Percentiles rank a stretch among this genome's conserved stretches.
Conservation (phyloP, 768 basidiomycete genomes). For the Leccinellum albellum region DNA sequence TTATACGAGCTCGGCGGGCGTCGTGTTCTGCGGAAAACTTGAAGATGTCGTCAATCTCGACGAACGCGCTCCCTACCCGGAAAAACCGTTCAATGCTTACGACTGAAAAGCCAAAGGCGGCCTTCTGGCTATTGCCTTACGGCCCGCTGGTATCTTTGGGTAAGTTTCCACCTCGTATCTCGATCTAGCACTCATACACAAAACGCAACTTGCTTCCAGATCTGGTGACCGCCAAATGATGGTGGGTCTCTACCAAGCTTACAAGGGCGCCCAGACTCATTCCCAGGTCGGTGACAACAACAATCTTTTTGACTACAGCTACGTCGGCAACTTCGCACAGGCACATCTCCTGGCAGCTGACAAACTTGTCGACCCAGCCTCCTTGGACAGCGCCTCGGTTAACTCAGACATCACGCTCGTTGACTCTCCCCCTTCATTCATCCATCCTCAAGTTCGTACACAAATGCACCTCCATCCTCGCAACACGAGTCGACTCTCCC, state of each 20-base stretch:
- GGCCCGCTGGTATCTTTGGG: constrained; percentile 97
- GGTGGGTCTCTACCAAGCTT: constrained; percentile 73
- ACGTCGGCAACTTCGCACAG: constrained; percentile 88
- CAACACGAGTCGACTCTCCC: constrained; percentile 89
- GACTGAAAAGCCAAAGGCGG: constrained; percentile 86
- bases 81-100: constrained; percentile 79
- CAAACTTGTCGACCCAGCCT: constrained; percentile 56
- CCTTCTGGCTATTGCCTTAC: constrained; percentile 81
- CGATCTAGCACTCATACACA: background rate
- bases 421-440: constrained; percentile 37
- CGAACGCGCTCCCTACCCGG: constrained; percentile 76
- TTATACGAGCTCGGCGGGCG: constrained; percentile 90
- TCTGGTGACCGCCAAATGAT: constrained; percentile 90
- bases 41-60: constrained; percentile 80
- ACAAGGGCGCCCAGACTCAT: constrained; percentile 80
- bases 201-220: constrained; percentile 35
- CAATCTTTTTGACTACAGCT: constrained; percentile 95
- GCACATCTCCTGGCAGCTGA: constrained; percentile 94
- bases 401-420: constrained; percentile 37
- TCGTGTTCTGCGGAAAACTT: constrained; percentile 84
- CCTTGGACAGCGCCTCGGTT: constrained; percentile 28
- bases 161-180: constrained; percentile 31
- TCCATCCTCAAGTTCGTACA: constrained; percentile 88
- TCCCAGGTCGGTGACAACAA: constrained; percentile 93
- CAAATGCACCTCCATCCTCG: no score